These are phyloP conservation scores for Chaetomium olivaceum DNA, from an alignment of 2,329 filamentous ascomycete species.

Conservation along the genomic window DNA sequence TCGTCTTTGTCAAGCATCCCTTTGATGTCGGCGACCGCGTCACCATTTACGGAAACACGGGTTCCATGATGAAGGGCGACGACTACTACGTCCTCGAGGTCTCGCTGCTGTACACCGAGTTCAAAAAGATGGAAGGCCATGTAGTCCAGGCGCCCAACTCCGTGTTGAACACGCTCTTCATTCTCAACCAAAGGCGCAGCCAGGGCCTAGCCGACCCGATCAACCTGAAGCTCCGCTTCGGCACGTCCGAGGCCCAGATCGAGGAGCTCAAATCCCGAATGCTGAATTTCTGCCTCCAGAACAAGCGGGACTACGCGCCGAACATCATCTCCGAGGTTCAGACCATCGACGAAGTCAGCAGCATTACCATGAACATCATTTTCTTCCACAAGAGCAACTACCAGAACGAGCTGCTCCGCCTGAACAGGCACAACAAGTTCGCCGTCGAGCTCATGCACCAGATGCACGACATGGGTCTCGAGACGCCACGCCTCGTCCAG, in stretches of 20 bases:
- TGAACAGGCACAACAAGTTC: constrained; percentile 91
- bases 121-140: constrained; percentile 98
- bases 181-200: constrained; percentile 89
- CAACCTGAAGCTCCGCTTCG: constrained; percentile 82
- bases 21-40: constrained; percentile 96
- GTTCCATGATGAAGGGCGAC: constrained; percentile 74
- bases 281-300: constrained; percentile 75
- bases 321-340: constrained; percentile 66
- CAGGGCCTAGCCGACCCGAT: constrained; percentile 85
- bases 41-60: constrained; percentile 86
- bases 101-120: constrained; percentile 88
- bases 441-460: constrained; percentile 87
- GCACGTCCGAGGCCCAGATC: constrained; percentile 80
- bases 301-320: constrained; percentile 73
- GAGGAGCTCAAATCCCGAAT: constrained; percentile 78
- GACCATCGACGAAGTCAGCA: constrained; percentile 78
- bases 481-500: constrained; percentile 74
- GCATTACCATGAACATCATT: constrained; percentile 84
- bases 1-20: constrained; percentile 95
- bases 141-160: constrained; percentile 96
- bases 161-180: constrained; percentile 88
- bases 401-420: constrained; percentile 89
- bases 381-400: constrained; percentile 98
- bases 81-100: constrained; percentile 98
- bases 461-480: constrained; percentile 80